Evolutionary conservation across 1,284 basidiomycete species (phyloP).

Genomic region (Apiotrichum gracile): DNA sequence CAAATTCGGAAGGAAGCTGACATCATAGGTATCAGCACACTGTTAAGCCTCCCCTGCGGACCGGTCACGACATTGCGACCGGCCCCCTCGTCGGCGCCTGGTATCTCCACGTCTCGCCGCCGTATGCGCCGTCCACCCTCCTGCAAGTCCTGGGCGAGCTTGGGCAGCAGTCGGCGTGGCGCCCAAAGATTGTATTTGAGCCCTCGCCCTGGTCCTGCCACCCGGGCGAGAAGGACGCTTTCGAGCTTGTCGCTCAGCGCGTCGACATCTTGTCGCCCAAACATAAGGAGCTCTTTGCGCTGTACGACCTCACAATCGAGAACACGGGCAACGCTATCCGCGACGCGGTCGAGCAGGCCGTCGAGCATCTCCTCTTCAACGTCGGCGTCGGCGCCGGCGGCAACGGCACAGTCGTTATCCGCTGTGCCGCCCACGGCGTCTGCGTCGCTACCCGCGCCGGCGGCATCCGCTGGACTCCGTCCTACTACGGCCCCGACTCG

Average conservation of each 20-base stretch:
- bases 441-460: slow-evolving; percentile 30
- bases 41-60: slow-evolving; percentile 22
- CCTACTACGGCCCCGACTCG: slow-evolving; percentile 22
- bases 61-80: slow-evolving; percentile 17
- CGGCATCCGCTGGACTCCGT: slow-evolving; percentile 35
- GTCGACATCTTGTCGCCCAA: slow-evolving; percentile 38
- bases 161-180: slow-evolving; percentile 14
- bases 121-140: slow-evolving; percentile 28
- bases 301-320: slow-evolving; percentile 21
- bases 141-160: slow-evolving; percentile 18
- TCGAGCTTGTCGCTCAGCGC: slow-evolving; percentile 22
- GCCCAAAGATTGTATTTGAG: slow-evolving; percentile 36
- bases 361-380: slow-evolving; percentile 22
- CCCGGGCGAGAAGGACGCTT: slow-evolving; percentile 22
- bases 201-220: slow-evolving; percentile 35
- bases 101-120: slow-evolving; percentile 38
- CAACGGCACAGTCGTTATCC: slow-evolving; percentile 32
- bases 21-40: slow-evolving; percentile 27
- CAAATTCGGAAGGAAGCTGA: neutral
- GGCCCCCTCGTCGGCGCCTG: slow-evolving; percentile 24
- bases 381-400: slow-evolving; percentile 27
- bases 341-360: slow-evolving; percentile 20
- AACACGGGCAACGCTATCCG: slow-evolving; percentile 8
- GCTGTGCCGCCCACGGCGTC: slow-evolving; percentile 36
- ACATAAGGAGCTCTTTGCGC: slow-evolving; percentile 37